Conservation (phyloP, 2,329 filamentous ascomycete genomes). For the Phialophora expanda region DNA sequence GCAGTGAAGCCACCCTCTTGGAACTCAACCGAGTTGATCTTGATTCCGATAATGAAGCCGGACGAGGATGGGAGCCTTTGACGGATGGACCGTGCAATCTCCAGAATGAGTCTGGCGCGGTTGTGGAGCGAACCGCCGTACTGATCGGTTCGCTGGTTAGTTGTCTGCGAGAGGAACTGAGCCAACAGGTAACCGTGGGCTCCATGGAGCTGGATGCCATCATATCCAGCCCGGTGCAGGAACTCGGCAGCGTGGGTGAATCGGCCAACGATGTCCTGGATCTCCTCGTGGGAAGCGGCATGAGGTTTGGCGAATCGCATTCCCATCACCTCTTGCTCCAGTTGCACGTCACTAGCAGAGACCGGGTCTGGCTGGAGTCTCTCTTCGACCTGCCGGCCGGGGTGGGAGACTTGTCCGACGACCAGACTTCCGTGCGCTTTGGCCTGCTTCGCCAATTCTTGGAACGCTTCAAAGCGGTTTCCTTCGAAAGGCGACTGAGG, state of each 20-base stretch:
- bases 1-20: constrained; percentile 53
- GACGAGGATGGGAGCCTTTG: constrained; percentile 31
- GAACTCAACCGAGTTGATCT: constrained; percentile 63
- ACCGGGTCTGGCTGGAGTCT: constrained; percentile 57
- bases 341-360: constrained; percentile 57
- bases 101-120: constrained; percentile 65
- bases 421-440: constrained; percentile 65
- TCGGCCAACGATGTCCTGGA: constrained; percentile 62
- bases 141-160: constrained; percentile 64
- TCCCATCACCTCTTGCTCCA: constrained; percentile 45
- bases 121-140: constrained; percentile 72
- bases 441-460: constrained; percentile 58
- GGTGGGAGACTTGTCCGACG: constrained; percentile 67
- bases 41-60: constrained; percentile 59
- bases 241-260: constrained; percentile 68
- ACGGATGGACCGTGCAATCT: constrained; percentile 53
- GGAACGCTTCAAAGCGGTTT: constrained; percentile 65
- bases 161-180: constrained; percentile 60
- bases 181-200: constrained; percentile 65
- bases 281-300: constrained; percentile 43
- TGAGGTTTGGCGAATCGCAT: constrained; percentile 47
- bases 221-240: constrained; percentile 65
- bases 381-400: constrained; percentile 61
- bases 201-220: constrained; percentile 56
- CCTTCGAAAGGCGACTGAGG: constrained; percentile 57